These are phyloP conservation scores for Penicillium fimorum DNA, from an alignment of 495 filamentous ascomycete genomes.

Conservation along the genomic window DNA sequence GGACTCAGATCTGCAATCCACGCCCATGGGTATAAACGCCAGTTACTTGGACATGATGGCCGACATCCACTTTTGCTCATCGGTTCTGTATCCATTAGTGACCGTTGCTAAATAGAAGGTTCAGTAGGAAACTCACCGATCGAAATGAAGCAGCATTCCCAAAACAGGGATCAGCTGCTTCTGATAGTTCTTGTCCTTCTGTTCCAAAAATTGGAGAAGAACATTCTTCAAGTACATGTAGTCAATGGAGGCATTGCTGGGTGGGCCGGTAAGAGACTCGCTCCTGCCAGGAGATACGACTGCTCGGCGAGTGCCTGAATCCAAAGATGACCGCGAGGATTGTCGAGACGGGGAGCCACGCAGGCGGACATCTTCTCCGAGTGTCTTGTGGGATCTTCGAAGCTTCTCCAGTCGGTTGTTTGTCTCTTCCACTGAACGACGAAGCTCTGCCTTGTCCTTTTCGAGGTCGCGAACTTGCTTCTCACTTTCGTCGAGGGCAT, in stretches of 20 bases:
- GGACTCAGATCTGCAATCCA: neutral
- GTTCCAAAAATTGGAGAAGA: conserved; percentile 89
- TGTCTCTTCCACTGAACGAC: conserved; percentile 72
- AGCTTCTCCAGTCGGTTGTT: conserved; percentile 75
- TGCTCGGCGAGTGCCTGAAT: conserved; percentile 55
- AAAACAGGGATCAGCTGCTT: conserved; percentile 89
- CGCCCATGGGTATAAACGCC: conserved; percentile 19
- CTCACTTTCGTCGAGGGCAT: conserved; percentile 83
- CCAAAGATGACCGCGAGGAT: conserved; percentile 63
- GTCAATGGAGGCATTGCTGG: conserved; percentile 50
- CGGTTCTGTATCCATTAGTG: conserved; percentile 52
- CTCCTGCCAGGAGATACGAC: conserved; percentile 40
- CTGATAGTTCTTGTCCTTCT: conserved; percentile 87
- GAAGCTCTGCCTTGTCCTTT: conserved; percentile 73
- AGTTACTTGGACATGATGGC: conserved; percentile 59
- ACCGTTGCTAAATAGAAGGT: neutral
- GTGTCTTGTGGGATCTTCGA: conserved; percentile 64
- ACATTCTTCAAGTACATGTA: conserved; percentile 94
- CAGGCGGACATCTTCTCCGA: conserved; percentile 42
- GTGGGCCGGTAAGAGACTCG: conserved; percentile 38
- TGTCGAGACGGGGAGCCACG: conserved; percentile 43
- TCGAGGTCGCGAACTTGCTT: conserved; percentile 77
- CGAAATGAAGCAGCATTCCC: conserved; percentile 87
- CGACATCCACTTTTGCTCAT: conserved; percentile 87
- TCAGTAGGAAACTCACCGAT: conserved; percentile 59